Conservation (phyloP, 257 asterid species). For the Catharanthus roseus region DNA sequence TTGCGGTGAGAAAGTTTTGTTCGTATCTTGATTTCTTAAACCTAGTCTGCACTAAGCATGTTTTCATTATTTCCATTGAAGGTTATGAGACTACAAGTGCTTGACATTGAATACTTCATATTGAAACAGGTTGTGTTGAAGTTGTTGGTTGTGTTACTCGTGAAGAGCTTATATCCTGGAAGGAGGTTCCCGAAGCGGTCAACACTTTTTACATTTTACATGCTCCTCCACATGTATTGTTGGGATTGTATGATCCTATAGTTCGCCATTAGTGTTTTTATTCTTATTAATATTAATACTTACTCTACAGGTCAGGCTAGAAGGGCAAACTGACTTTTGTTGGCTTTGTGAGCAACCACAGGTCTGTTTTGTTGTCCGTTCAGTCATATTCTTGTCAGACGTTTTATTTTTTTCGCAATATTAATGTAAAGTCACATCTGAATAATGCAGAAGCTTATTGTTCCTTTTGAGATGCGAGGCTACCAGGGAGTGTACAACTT, state of each 20-base stretch:
- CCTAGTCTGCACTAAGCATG: background rate
- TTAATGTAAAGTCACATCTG: background rate
- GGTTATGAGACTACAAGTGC: background rate
- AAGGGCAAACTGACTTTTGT: constrained; percentile 77
- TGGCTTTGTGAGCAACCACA: constrained; percentile 98
- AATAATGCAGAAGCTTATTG: constrained; percentile 58
- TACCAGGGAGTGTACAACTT: constrained; percentile 86
- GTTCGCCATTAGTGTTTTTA: background rate
- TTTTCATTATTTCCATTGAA: background rate
- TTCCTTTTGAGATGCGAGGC: constrained; percentile 97
- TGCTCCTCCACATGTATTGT: background rate
- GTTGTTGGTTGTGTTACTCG: constrained; percentile 79
- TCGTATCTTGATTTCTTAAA: background rate
- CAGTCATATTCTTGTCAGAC: background rate
- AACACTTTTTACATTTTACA: constrained; percentile 2
- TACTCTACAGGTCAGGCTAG: constrained; percentile 62
- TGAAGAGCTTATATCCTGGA: constrained; percentile 75
- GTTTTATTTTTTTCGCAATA: background rate
- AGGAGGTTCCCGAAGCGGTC: constrained; percentile 73
- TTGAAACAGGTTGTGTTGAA: constrained; percentile 69
- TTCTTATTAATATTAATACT: constrained; percentile 11
- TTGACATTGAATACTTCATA: constrained; percentile 4
- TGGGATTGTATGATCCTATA: background rate
- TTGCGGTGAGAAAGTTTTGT: background rate
- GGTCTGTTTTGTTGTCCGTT: constrained; percentile 27